A percentile compares a stretch with the other conserved stretches of the same genome.
These are phyloP conservation scores for Pseudotulostoma volvatum DNA, from an alignment of 495 filamentous ascomycete genomes.

Conservation along the genomic window DNA sequence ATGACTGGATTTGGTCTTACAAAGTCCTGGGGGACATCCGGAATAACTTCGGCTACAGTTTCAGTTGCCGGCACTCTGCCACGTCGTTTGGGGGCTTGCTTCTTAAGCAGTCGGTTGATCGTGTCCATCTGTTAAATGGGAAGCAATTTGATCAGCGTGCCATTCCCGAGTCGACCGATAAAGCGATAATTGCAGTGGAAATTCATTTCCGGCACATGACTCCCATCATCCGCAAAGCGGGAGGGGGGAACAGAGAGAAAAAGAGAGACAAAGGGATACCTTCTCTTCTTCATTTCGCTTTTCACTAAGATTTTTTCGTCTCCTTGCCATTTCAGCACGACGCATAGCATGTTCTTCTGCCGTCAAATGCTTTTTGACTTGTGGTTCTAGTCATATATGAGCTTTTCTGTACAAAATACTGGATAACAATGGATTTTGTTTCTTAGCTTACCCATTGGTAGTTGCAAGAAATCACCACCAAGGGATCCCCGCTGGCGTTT, in stretches of 20 bases:
- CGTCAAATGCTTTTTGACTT: constrained; percentile 82
- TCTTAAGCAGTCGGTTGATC: constrained; percentile 91
- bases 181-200: no score
- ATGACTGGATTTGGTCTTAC: constrained; percentile 51
- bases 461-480: constrained; percentile 58
- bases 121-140: constrained; percentile 59
- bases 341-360: constrained; percentile 93
- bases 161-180: no score
- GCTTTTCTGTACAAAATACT: no score
- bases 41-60: constrained; percentile 25
- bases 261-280: constrained; percentile 27
- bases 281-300: constrained; percentile 99
- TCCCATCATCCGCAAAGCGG: background rate
- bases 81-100: constrained; percentile 78
- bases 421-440: no score
- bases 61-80: constrained; percentile 34
- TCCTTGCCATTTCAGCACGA: constrained; percentile 86
- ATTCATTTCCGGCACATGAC: background rate
- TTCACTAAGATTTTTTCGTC: constrained; percentile 89
- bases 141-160: background rate
- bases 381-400: constrained; percentile 55
- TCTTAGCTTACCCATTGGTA: constrained; percentile 69
- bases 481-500: constrained; percentile 66
- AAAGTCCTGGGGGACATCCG: constrained; percentile 34
- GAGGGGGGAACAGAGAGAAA: background rate